phyloP scores from a whole-genome alignment of 306 rosid genomes.

The Urtica urens region DNA sequence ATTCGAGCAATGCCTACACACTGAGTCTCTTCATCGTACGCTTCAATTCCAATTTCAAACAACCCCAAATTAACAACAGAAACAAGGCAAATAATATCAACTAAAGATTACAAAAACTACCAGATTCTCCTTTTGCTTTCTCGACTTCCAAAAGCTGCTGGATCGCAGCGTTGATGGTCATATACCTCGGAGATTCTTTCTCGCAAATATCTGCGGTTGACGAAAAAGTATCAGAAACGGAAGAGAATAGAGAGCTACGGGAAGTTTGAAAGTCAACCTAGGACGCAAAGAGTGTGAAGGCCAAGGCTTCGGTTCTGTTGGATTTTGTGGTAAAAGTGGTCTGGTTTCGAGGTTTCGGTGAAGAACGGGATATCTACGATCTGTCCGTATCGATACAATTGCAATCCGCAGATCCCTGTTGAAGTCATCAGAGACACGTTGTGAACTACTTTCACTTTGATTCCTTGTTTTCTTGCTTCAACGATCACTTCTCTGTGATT shows the following conservation, averaged over 20 bases:
- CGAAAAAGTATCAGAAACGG: neutral
- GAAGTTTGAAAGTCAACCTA: constrained; percentile 36
- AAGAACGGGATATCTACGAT: constrained; percentile 76
- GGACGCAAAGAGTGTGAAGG: constrained; percentile 34
- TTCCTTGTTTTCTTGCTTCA: constrained; percentile 69
- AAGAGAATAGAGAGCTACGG: neutral
- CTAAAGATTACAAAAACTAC: no score
- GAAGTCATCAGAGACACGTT: constrained; percentile 92
- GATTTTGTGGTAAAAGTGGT: constrained; percentile 84
- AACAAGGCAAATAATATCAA: neutral
- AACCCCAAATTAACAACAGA: neutral
- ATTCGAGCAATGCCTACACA: constrained; percentile 90
- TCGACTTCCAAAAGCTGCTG: constrained; percentile 84
- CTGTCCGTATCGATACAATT: constrained; percentile 80
- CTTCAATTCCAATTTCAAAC: constrained; percentile 28
- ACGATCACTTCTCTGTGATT: constrained; percentile 80
- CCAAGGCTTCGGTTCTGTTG: constrained; percentile 42
- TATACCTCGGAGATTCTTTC: constrained; percentile 85
- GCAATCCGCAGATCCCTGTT: constrained; percentile 74
- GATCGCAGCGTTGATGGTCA: constrained; percentile 75
- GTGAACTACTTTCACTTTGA: constrained; percentile 56
- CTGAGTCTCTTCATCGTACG: constrained; percentile 44
- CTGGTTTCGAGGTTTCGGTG: constrained; percentile 78
- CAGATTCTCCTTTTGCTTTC: constrained; percentile 46
- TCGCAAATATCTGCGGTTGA: constrained; percentile 80